Evolutionary conservation across 768 basidiomycete species (phyloP), one percentile per base, ranked within the genome.

Genomic region (Megacollybia marginata): DNA sequence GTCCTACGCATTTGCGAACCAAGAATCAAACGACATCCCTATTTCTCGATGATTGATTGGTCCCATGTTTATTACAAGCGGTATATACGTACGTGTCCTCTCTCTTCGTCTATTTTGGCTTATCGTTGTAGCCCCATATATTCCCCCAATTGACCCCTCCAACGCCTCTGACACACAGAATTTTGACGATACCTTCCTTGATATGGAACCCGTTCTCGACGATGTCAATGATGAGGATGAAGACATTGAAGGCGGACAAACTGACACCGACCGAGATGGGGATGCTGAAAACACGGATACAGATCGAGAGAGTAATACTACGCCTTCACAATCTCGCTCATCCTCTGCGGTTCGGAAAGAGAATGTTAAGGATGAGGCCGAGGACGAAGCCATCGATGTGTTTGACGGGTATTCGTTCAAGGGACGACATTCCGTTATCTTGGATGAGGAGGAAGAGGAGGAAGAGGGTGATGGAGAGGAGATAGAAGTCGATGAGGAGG

Each of bases 21-120:
- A 40, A 80, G 91, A 60, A 88, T 98, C 65, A 95, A 96, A 73
- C 78, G 81, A 52, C 92, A 95, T 68, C 88, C 88, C 5, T 98
- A 98, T 70, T 96, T 98, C 69, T 85, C 85, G 11, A 88, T 88
- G 84, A 92, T 97, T 83, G 90, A 92, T 67, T 93, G 91, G 91
- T 81, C 85, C 47, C 90, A 92, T 70, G 90, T 95, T 62, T 92
- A 89, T 69, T 86, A 89, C 67, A 93, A 93, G 71, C 88, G 86
- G 55, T 92, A 92, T 74, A 93, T 88, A 73, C 92, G 87, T 83
- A 71, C 74, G 76, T 78, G 57, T 6, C 23, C 31, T 47, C 50
- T 51, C 44, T 48, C 48, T 49, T 28, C 23, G 4, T 28, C 23
- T 28, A 28, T 28, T 28, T 28, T 28, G 23, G 23, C 23, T 28